Percentiles rank a stretch among this genome's conserved stretches.
Conservation (phyloP, 208 protist genomes). For the Wallacemonas collosoma region DNA sequence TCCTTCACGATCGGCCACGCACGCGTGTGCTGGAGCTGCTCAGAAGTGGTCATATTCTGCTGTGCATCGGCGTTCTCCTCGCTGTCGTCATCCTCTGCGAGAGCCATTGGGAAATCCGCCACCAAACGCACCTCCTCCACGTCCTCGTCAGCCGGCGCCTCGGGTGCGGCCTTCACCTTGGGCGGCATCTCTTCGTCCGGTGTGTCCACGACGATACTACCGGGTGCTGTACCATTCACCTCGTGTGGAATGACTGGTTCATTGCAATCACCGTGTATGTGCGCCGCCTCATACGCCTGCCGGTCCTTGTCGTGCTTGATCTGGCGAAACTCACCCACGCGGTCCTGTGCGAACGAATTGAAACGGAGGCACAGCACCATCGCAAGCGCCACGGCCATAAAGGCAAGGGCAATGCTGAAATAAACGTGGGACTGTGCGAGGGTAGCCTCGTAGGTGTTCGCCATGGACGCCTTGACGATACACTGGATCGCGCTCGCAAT, state of each 20-base stretch:
- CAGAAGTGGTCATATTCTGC: conserved; percentile 56
- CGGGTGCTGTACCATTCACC: conserved; percentile 21
- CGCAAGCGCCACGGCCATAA: conserved; percentile 56
- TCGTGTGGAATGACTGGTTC: not conserved
- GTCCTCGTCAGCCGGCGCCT: conserved; percentile 23
- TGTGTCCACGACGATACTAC: conserved; percentile 25
- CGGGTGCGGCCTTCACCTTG: conserved; percentile 24
- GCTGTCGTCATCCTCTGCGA: conserved; percentile 17
- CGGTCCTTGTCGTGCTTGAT: conserved; percentile 23
- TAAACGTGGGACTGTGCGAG: conserved; percentile 72
- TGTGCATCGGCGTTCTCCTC: conserved; percentile 21
- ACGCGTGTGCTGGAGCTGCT: conserved; percentile 57
- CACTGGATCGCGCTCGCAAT: conserved; percentile 74
- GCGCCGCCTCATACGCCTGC: conserved; percentile 13
- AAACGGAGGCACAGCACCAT: conserved; percentile 63
- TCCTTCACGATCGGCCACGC: conserved; percentile 57
- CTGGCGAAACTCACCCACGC: conserved; percentile 73
- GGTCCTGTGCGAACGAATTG: conserved; percentile 62
- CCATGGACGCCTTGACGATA: conserved; percentile 82
- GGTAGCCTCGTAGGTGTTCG: conserved; percentile 38
- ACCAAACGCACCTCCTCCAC: conserved; percentile 30
- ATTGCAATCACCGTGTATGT: conserved; percentile 7
- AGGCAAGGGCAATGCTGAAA: conserved; percentile 67
- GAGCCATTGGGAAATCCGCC: not conserved
- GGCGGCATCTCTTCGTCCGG: conserved; percentile 19